phyloP scores from a whole-genome alignment of 176 grass and related monocot species.

The Musa schizocarpa region DNA sequence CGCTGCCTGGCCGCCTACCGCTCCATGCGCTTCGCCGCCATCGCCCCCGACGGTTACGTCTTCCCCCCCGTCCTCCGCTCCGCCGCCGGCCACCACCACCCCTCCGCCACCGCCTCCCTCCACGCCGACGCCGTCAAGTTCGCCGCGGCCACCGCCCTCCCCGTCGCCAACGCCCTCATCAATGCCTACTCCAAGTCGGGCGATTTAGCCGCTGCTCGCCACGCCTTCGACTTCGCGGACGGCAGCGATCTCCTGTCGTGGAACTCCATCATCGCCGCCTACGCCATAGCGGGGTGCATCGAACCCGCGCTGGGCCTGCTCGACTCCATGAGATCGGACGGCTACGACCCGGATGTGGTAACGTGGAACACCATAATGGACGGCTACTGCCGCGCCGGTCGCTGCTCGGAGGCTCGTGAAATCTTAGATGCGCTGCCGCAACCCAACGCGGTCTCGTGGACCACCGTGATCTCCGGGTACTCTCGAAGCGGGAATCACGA shows the following conservation, averaged over 20 bases:
- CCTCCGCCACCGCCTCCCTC: conserved; percentile 4
- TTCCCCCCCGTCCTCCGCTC: conserved; percentile 17
- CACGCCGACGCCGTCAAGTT: conserved; percentile 57
- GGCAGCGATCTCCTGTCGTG: conserved; percentile 41
- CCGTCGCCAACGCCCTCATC: conserved; percentile 58
- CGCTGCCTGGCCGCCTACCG: conserved; percentile 15
- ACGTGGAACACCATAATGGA: conserved; percentile 45
- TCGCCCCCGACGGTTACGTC: conserved; percentile 8
- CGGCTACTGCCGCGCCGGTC: conserved; percentile 44
- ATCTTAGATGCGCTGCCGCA: conserved; percentile 18
- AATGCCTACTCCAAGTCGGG: conserved; percentile 36
- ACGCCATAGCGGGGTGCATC: background rate
- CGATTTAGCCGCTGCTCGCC: conserved; percentile 23
- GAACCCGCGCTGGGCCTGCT: conserved; percentile 3
- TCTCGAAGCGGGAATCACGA: conserved; percentile 28
- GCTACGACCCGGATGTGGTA: conserved; percentile 27
- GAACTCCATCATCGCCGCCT: conserved; percentile 36
- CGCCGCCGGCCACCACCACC: conserved; percentile 17
- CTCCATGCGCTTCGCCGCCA: conserved; percentile 11
- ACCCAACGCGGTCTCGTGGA: conserved; percentile 37
- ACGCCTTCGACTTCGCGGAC: conserved; percentile 35
- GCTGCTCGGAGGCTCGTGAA: conserved; percentile 28
- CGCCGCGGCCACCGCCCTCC: conserved; percentile 31
- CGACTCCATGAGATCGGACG: conserved; percentile 12
- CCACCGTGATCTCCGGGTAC: conserved; percentile 29